Percentiles rank a stretch among this genome's conserved stretches.
Evolutionary conservation across 345 rosid genomes (phyloP).

Genomic region (Luvunga scandens): DNA sequence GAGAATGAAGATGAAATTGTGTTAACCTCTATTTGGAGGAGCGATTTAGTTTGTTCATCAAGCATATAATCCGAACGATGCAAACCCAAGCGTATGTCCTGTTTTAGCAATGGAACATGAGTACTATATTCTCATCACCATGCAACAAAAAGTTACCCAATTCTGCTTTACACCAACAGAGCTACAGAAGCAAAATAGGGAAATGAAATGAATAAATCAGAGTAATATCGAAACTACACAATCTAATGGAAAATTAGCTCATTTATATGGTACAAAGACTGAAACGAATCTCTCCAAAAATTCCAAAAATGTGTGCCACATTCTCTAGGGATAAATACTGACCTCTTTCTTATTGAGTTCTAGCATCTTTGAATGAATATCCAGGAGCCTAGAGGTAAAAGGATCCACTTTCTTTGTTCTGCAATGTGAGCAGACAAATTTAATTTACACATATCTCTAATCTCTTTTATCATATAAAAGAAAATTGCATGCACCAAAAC

Average conservation of each 20-base stretch:
- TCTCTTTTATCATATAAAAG: not conserved
- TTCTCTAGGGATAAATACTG: not conserved
- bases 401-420: slow-evolving; percentile 87
- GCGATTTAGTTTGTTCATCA: slow-evolving; percentile 81
- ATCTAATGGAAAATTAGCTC: not conserved
- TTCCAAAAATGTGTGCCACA: not conserved
- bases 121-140: slow-evolving; percentile 13
- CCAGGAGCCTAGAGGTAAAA: slow-evolving; percentile 90
- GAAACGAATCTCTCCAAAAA: slow-evolving; percentile 7
- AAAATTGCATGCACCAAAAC: not conserved
- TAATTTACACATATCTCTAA: not conserved
- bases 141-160: not conserved
- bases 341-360: slow-evolving; percentile 89
- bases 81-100: slow-evolving; percentile 93
- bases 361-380: slow-evolving; percentile 88
- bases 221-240: not conserved
- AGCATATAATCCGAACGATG: slow-evolving; percentile 99
- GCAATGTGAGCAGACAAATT: slow-evolving; percentile 17
- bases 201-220: not conserved
- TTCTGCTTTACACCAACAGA: slow-evolving; percentile 1
- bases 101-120: slow-evolving; percentile 16
- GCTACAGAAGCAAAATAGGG: not conserved
- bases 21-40: slow-evolving; percentile 92
- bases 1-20: slow-evolving; percentile 86
- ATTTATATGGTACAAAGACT: not conserved